Conservation (phyloP, 768 basidiomycete species). For the Kwoniella bestiolae region DNA sequence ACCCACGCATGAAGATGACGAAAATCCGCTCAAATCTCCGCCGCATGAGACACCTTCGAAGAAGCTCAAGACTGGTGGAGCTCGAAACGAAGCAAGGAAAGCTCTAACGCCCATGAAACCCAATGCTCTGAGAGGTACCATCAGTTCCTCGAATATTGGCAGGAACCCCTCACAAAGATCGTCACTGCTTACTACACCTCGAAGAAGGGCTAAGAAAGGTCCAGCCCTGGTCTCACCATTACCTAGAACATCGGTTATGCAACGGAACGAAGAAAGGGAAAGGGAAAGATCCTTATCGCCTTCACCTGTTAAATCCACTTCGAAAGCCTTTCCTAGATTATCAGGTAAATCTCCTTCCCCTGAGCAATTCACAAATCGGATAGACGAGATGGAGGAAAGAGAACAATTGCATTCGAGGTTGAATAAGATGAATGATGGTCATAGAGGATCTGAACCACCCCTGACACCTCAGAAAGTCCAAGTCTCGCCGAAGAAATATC, state of each 20-base stretch:
- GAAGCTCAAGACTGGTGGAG: too few species aligned
- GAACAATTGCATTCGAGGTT: not conserved
- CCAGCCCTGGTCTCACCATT: not conserved
- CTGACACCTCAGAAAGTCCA: constrained; percentile 3
- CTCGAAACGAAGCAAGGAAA: not conserved
- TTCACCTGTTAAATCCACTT: not conserved
- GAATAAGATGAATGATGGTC: not conserved
- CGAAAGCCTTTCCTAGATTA: not conserved
- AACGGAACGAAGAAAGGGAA: not conserved
- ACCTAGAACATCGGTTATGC: constrained; percentile 10
- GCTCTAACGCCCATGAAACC: constrained; percentile 12
- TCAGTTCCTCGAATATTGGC: constrained; percentile 11
- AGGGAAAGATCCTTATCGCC: constrained; percentile 14
- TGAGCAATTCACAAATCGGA: not conserved
- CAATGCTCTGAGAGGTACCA: not conserved
- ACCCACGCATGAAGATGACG: not conserved
- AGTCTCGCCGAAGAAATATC: constrained; percentile 11
- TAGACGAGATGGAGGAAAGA: not conserved
- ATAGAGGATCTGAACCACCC: not conserved
- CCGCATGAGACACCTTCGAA: too few species aligned
- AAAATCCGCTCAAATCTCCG: not conserved
- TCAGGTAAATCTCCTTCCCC: constrained; percentile 3
- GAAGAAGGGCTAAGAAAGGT: not conserved
- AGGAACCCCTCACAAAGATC: not conserved
- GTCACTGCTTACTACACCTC: not conserved